Evolutionary conservation across 2,329 filamentous ascomycete genomes (phyloP).

Genomic region (Trichoderma breve): DNA sequence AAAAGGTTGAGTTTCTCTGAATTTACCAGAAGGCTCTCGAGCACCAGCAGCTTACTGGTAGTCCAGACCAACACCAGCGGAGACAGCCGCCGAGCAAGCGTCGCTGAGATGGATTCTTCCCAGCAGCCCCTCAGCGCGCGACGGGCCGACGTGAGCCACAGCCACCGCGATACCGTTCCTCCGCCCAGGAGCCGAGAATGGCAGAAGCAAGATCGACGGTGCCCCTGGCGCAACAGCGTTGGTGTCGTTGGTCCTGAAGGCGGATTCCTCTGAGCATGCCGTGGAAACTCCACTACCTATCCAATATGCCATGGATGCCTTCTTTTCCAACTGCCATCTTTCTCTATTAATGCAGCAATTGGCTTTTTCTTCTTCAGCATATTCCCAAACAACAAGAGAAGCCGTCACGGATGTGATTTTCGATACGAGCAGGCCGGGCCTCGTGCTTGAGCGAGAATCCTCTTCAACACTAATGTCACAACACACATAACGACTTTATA

Average conservation of each 20-base stretch:
- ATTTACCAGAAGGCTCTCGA: slow-evolving; percentile 59
- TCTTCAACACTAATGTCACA: not conserved
- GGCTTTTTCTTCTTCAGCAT: not conserved
- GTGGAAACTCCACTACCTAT: not conserved
- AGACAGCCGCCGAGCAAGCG: slow-evolving; percentile 48
- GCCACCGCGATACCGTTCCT: slow-evolving; percentile 40
- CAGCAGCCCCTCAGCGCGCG: slow-evolving; percentile 40
- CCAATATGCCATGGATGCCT: not conserved
- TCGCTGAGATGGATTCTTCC: slow-evolving; percentile 42
- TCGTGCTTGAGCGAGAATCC: slow-evolving; percentile 1
- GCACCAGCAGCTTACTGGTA: slow-evolving; percentile 58
- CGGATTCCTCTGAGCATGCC: slow-evolving; percentile 46
- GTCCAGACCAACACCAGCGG: slow-evolving; percentile 55
- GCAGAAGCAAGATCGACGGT: slow-evolving; percentile 44
- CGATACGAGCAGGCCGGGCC: slow-evolving; percentile 10
- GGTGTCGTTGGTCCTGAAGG: slow-evolving; percentile 54
- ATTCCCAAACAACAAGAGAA: not conserved
- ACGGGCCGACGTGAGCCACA: slow-evolving; percentile 42
- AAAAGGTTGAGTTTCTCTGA: slow-evolving; percentile 62
- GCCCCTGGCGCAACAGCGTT: slow-evolving; percentile 57
- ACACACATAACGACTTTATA: slow-evolving; percentile 8
- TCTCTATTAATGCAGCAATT: not conserved
- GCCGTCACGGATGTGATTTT: not conserved
- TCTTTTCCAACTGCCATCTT: not conserved
- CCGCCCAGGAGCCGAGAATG: slow-evolving; percentile 36